A percentile compares a stretch with the other conserved stretches of the same genome.
phyloP scores from a whole-genome alignment of 228 moss, liverwort and hornwort genomes.

The Sphagnum fallax region DNA sequence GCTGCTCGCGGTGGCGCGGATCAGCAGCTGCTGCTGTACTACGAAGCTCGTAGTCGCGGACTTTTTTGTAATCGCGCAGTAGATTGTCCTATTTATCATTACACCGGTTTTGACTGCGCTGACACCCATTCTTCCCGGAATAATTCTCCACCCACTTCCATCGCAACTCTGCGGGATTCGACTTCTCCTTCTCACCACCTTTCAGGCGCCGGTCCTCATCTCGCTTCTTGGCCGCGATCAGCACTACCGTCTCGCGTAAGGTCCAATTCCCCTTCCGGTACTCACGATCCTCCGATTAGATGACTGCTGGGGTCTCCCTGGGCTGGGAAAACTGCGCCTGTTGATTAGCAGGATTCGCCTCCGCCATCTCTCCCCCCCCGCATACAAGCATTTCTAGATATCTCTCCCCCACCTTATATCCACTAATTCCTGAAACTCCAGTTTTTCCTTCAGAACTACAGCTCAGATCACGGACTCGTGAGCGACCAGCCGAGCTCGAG shows the following conservation, averaged over 20 bases:
- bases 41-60: constrained; percentile 6
- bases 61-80: constrained; percentile 13
- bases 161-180: constrained; percentile 10
- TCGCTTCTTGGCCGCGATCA: constrained; percentile 15
- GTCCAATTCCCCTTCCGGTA: constrained; percentile 17
- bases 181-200: constrained; percentile 13
- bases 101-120: constrained; percentile 12
- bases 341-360: background rate
- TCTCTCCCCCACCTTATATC: too few relatives aligned
- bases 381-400: too few relatives aligned
- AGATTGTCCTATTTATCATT: constrained; percentile 15
- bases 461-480: too few relatives aligned
- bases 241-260: constrained; percentile 9
- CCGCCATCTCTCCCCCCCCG: background rate
- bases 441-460: too few relatives aligned
- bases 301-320: too few relatives aligned
- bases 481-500: too few relatives aligned
- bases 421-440: too few relatives aligned
- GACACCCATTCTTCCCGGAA: constrained; percentile 9
- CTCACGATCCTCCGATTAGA: constrained; percentile 3
- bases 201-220: constrained; percentile 13
- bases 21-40: too few relatives aligned
- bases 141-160: constrained; percentile 18
- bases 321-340: background rate
- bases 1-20: background rate